phyloP scores from a whole-genome alignment of 176 grass and related monocot species.

The Carex kokanica region DNA sequence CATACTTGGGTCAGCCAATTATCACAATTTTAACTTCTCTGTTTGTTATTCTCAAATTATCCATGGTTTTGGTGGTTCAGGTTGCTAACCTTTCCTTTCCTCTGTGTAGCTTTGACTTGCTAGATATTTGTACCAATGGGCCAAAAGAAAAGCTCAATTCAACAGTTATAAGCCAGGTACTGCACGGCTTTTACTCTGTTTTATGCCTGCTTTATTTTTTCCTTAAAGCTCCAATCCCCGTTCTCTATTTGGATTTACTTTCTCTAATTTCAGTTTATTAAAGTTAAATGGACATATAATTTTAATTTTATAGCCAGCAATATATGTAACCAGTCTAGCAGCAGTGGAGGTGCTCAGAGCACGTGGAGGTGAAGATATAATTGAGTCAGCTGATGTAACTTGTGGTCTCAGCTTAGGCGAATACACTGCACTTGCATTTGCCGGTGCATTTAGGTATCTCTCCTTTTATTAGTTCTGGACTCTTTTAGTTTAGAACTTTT shows the following conservation, averaged over 20 bases:
- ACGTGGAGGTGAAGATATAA: constrained; percentile 66
- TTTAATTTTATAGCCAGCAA: constrained; percentile 72
- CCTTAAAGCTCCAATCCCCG: neutral
- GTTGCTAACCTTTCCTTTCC: neutral
- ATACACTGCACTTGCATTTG: constrained; percentile 93
- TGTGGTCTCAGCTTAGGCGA: constrained; percentile 97
- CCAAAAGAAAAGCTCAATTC: constrained; percentile 95
- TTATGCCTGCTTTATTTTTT: neutral
- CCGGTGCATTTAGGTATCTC: constrained; percentile 86
- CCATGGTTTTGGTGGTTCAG: neutral
- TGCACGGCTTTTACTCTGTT: neutral
- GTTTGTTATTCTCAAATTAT: constrained; percentile 14
- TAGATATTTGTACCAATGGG: constrained; percentile 85
- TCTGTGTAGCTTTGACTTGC: constrained; percentile 65
- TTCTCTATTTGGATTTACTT: no score
- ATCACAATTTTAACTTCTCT: neutral
- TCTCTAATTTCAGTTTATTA: neutral
- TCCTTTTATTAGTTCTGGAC: neutral
- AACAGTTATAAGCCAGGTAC: constrained; percentile 96
- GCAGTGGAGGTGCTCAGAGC: constrained; percentile 74
- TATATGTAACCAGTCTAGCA: constrained; percentile 94
- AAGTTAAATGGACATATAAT: constrained; percentile 19
- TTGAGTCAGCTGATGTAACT: constrained; percentile 72
- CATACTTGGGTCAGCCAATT: constrained; percentile 63
- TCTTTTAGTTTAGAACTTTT: neutral